Evolutionary conservation across 805 yeast genomes (phyloP), one percentile per base, ranked within the genome.

Genomic region (Kockiozyma suomiensis): DNA sequence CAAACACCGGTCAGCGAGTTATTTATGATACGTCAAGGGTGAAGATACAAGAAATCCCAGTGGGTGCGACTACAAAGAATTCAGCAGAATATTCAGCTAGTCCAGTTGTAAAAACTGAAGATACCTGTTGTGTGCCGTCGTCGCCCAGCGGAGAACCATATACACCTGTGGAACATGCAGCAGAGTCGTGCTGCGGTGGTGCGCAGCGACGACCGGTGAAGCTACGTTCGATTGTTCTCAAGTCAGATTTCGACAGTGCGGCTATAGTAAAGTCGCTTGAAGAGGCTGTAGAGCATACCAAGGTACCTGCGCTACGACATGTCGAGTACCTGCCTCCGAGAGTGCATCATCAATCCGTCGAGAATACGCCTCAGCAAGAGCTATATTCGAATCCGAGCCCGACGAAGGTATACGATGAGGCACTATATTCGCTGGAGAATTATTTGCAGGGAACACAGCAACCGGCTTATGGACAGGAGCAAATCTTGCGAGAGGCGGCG

Each of bases 401-500:
- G 30, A 42, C 58, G 21, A 28, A 48, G 30, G 42, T 46, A 7
- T 59, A 54, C 41, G 62, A 57, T 37, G 63, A 62, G 25, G 65
- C 65, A 5, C 46, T 62, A 28, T 51, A 47, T 40, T 62, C 59
- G 2, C 56, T 62, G n/a, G 65, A 62, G 46, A 17, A 26, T 6
- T 62, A 50, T 35, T 43, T 62, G 32, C 54, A 49, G 28, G 38
- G 30, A 30, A 17, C 7, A 17, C 50, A 30, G 41, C 50, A 47
- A 35, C 54, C 19, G 26, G n/a, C 37, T 38, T 13, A 32, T 30
- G 45, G 23, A 1, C 50, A 37, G 4, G 38, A 47, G 32, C 48
- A 21, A 26, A 35, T 33, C 25, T 3, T 47, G 40, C 28, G 38
- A 8, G 26, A 45, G n/a, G 43, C 58, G 13, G 32, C 43, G 2